Evolutionary conservation across 805 yeast genomes (phyloP).

Genomic region (Aciculoconidium aculeatum): DNA sequence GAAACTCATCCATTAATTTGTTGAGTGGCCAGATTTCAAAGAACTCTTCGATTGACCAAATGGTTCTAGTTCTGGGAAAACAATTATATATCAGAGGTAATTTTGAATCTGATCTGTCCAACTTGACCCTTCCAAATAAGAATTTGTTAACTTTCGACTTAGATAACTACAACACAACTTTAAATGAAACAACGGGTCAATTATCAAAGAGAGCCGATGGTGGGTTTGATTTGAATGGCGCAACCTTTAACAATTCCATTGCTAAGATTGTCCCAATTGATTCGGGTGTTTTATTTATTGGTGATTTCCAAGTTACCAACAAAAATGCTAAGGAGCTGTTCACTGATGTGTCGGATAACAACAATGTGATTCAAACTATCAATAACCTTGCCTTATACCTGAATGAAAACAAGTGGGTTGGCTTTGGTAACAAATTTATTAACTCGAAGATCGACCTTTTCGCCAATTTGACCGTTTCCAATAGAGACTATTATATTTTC

Average conservation of each 20-base stretch:
- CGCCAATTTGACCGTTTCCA: constrained; percentile 31
- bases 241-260: constrained; percentile 24
- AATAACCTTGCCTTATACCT: constrained; percentile 33
- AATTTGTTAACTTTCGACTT: constrained; percentile 25
- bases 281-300: constrained; percentile 23
- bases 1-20: constrained; percentile 34
- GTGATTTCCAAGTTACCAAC: constrained; percentile 24
- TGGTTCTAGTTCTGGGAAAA: constrained; percentile 28
- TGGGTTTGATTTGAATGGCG: constrained; percentile 18
- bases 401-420: constrained; percentile 33
- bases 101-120: constrained; percentile 30
- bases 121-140: constrained; percentile 19
- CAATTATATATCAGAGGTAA: constrained; percentile 27
- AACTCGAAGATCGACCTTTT: constrained; percentile 21
- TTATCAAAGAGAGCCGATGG: constrained; percentile 12
- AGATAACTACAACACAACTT: constrained; percentile 24
- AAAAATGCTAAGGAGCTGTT: constrained; percentile 21
- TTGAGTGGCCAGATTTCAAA: constrained; percentile 24
- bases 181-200: constrained; percentile 21
- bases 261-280: constrained; percentile 16
- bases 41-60: constrained; percentile 31
- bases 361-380: constrained; percentile 14
- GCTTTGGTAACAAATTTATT: constrained; percentile 32
- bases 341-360: constrained; percentile 23
- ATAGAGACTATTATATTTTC: constrained; percentile 38